A percentile compares a stretch with the other conserved stretches of the same genome.
Conservation (phyloP, 2,329 filamentous ascomycete genomes). For the Apiospora marii region DNA sequence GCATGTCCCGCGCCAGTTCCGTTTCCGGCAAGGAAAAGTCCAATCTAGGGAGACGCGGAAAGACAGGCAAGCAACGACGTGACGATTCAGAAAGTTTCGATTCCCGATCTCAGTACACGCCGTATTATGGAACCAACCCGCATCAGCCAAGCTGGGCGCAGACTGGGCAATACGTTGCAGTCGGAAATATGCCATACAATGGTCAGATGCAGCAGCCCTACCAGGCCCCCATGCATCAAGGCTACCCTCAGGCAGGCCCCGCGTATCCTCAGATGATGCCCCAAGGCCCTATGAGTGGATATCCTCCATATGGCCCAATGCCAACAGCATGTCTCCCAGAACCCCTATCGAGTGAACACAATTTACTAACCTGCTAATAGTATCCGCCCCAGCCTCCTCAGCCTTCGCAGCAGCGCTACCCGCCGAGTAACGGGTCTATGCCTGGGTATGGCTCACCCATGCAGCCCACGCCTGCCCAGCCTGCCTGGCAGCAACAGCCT, state of each 20-base stretch:
- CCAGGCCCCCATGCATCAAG: slow-evolving; percentile 54
- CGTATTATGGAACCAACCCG: slow-evolving; percentile 65
- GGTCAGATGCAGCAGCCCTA: slow-evolving; percentile 56
- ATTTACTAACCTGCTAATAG: slow-evolving; percentile 42
- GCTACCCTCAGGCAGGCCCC: slow-evolving; percentile 53
- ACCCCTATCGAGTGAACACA: slow-evolving; percentile 25
- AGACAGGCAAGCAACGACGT: slow-evolving; percentile 68
- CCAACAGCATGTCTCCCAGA: slow-evolving; percentile 51
- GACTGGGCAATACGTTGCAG: slow-evolving; percentile 56
- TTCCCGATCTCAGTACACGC: slow-evolving; percentile 73
- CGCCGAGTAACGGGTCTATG: slow-evolving; percentile 45
- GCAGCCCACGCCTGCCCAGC: slow-evolving; percentile 44
- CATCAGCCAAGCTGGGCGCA: slow-evolving; percentile 67
- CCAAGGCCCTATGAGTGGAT: slow-evolving; percentile 41
- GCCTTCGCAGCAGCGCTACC: slow-evolving; percentile 43
- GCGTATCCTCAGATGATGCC: slow-evolving; percentile 54
- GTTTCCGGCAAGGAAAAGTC: slow-evolving; percentile 81
- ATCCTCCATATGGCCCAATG: slow-evolving; percentile 55
- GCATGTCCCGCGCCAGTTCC: slow-evolving; percentile 87
- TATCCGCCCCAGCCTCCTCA: slow-evolving; percentile 46
- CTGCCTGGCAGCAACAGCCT: slow-evolving; percentile 41
- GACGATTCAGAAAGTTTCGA: slow-evolving; percentile 73
- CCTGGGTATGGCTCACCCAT: slow-evolving; percentile 45
- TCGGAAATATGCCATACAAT: slow-evolving; percentile 51
- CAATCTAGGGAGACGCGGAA: slow-evolving; percentile 73